These are phyloP conservation scores for Periconia macrospinosa DNA, from an alignment of 2,329 filamentous ascomycete genomes.

Conservation along the genomic window DNA sequence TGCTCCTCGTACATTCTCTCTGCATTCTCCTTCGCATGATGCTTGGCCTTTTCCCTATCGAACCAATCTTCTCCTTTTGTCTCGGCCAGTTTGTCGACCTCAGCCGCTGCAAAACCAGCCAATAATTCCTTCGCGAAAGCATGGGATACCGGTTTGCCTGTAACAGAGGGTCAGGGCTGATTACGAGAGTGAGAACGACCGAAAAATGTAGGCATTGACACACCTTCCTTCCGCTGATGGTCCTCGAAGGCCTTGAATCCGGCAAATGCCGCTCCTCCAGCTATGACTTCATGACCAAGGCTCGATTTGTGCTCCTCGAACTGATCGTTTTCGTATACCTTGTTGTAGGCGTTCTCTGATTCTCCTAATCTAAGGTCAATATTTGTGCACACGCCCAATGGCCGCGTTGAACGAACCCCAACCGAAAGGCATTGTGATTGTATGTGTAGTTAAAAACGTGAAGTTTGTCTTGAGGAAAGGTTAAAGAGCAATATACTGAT, in stretches of 20 bases:
- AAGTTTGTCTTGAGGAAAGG: background rate
- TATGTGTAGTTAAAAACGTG: background rate
- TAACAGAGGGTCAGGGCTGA: background rate
- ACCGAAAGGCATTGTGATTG: conserved; percentile 48
- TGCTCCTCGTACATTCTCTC: conserved; percentile 54
- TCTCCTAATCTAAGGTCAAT: conserved; percentile 46
- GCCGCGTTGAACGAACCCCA: conserved; percentile 37
- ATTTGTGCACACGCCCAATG: background rate
- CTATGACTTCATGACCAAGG: conserved; percentile 73
- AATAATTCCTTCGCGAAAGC: conserved; percentile 77
- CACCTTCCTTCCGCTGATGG: conserved; percentile 69
- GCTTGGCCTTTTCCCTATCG: conserved; percentile 53
- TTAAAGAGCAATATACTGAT: background rate
- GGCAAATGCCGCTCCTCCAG: conserved; percentile 75
- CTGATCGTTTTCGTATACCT: conserved; percentile 55
- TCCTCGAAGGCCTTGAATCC: conserved; percentile 82
- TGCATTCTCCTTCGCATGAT: conserved; percentile 46
- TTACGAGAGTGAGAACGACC: background rate
- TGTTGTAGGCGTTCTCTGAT: conserved; percentile 56
- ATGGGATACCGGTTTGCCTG: conserved; percentile 72
- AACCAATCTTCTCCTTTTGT: conserved; percentile 55
- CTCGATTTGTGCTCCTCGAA: conserved; percentile 60
- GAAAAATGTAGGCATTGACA: conserved; percentile 22
- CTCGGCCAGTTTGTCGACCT: conserved; percentile 70
- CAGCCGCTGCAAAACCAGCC: conserved; percentile 70